phyloP scores from a whole-genome alignment of 192 early-diverging fungal species.

The Dispira parvispora region DNA sequence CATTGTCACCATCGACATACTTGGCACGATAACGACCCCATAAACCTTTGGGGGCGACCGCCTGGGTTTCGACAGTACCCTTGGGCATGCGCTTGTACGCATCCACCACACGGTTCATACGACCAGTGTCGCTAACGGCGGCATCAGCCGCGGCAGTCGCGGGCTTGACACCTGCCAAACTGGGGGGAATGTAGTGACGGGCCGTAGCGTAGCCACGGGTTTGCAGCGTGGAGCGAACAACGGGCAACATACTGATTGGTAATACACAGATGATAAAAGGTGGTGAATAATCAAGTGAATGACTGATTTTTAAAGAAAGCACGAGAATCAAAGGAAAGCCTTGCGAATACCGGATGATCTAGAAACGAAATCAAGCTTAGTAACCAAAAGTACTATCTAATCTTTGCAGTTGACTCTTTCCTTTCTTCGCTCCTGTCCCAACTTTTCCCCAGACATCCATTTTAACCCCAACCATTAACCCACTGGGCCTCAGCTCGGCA shows the following conservation, averaged over 20 bases:
- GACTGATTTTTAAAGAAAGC: no score
- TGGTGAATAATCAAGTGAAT: no score
- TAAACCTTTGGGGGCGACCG: constrained; percentile 32
- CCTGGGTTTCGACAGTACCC: constrained; percentile 32
- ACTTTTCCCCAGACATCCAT: no score
- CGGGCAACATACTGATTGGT: neutral
- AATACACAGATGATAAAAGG: no score
- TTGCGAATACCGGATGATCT: no score
- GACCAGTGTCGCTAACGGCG: constrained; percentile 30
- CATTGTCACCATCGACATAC: constrained; percentile 57
- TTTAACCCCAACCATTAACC: no score
- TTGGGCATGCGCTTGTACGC: constrained; percentile 64
- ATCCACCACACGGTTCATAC: constrained; percentile 44
- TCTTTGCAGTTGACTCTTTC: no score
- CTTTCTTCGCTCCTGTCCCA: no score
- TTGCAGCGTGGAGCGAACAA: neutral
- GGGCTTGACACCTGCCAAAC: constrained; percentile 21
- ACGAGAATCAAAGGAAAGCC: no score
- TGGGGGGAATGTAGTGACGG: constrained; percentile 9
- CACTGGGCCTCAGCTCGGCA: no score
- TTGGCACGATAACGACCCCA: constrained; percentile 44
- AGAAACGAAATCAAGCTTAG: no score
- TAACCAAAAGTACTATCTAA: no score
- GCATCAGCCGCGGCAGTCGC: constrained; percentile 36
- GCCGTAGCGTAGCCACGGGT: constrained; percentile 5